These are phyloP conservation scores for Calocybe gangraenosa DNA, from an alignment of 768 basidiomycete species.

Conservation along the genomic window DNA sequence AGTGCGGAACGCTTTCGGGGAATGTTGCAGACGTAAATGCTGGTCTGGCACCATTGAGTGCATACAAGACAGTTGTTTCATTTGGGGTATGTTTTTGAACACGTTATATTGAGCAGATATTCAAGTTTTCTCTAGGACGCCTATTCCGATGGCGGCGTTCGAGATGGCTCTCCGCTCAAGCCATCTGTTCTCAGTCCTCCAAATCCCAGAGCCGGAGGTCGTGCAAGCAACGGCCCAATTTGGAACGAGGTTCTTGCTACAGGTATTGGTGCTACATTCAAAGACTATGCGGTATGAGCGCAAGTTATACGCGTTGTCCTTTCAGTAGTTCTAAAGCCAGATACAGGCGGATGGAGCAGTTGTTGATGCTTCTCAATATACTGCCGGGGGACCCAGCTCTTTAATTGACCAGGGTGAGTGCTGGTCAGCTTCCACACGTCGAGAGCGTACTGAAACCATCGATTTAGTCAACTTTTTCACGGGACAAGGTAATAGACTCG, in stretches of 20 bases:
- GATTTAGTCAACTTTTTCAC: slow-evolving; percentile 19
- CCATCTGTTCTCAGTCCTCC: slow-evolving; percentile 40
- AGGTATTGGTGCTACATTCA: slow-evolving; percentile 33
- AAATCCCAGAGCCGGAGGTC: slow-evolving; percentile 42
- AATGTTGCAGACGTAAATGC: slow-evolving; percentile 39
- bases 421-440: background rate
- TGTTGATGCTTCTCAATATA: slow-evolving; percentile 22
- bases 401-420: slow-evolving; percentile 21
- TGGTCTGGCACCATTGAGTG: slow-evolving; percentile 30
- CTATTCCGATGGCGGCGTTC: slow-evolving; percentile 33
- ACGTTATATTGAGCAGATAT: background rate
- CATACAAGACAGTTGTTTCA: slow-evolving; percentile 43
- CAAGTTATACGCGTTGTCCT: background rate
- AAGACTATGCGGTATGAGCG: slow-evolving; percentile 45
- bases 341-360: slow-evolving; percentile 24
- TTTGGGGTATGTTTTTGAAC: slow-evolving; percentile 37
- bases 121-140: slow-evolving; percentile 27
- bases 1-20: slow-evolving; percentile 38
- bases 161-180: slow-evolving; percentile 36
- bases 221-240: slow-evolving; percentile 45
- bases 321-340: too few species aligned
- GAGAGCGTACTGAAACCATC: background rate
- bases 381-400: slow-evolving; percentile 19
- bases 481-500: slow-evolving; percentile 16
- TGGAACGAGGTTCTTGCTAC: slow-evolving; percentile 48